These are phyloP conservation scores for Trametopsis cervina DNA, from an alignment of 768 basidiomycete genomes.

Conservation along the genomic window DNA sequence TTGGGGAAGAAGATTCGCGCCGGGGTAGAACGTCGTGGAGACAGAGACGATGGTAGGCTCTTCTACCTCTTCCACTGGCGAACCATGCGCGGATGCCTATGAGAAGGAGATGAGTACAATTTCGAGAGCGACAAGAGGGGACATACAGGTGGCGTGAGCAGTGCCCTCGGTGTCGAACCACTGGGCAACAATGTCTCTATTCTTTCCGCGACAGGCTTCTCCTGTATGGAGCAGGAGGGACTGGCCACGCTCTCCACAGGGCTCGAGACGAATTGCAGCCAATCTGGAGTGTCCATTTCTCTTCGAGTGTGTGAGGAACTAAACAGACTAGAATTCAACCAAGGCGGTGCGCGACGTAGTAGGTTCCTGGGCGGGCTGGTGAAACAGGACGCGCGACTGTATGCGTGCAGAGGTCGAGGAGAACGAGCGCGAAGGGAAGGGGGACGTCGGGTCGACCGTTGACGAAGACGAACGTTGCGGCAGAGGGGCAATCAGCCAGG, in stretches of 20 bases:
- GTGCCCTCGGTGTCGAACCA: background rate
- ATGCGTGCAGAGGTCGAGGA: too few relatives aligned
- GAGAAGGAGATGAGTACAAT: background rate
- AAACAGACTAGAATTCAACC: too few relatives aligned
- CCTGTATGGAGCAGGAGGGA: background rate
- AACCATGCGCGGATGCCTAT: background rate
- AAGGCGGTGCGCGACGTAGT: too few relatives aligned
- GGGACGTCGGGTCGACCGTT: too few relatives aligned
- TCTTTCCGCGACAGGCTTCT: conserved; percentile 15
- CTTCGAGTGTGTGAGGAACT: background rate
- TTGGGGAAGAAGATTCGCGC: conserved; percentile 45
- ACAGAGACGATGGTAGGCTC: conserved; percentile 53
- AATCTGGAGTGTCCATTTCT: conserved; percentile 18
- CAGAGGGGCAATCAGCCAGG: too few relatives aligned
- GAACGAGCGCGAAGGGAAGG: too few relatives aligned
- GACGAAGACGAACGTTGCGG: too few relatives aligned
- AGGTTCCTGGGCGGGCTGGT: too few relatives aligned
- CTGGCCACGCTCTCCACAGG: conserved; percentile 10
- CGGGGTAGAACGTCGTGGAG: conserved; percentile 78
- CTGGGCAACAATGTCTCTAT: conserved; percentile 4
- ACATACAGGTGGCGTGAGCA: conserved; percentile 21
- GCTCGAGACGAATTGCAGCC: conserved; percentile 23
- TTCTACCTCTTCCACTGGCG: conserved; percentile 10
- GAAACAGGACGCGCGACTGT: too few relatives aligned
- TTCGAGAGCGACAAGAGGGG: background rate